phyloP scores from a whole-genome alignment of 169 alveolate genomes.

The Plasmodium adleri region DNA sequence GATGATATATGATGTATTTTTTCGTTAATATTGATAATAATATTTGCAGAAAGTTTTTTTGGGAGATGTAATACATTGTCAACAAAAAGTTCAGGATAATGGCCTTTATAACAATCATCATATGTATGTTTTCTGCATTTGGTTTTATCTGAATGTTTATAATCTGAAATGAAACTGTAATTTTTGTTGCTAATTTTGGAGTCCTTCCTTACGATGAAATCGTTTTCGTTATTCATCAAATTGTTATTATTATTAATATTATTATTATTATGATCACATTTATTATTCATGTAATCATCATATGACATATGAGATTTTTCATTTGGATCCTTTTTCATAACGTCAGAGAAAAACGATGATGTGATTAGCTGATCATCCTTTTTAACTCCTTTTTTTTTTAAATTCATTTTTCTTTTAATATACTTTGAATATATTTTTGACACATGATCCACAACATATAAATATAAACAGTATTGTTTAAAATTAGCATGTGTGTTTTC shows the following conservation, averaged over 20 bases:
- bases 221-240: conserved; percentile 5
- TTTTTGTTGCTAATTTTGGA: conserved; percentile 16
- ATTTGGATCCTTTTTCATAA: conserved; percentile 19
- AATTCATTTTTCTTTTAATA: background rate
- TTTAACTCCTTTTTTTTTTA: background rate
- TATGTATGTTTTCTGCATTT: background rate
- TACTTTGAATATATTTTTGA: conserved; percentile 52
- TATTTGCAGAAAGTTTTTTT: conserved; percentile 64
- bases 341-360: background rate
- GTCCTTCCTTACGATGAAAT: background rate
- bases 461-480: conserved; percentile 57
- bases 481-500: conserved; percentile 30
- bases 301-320: background rate
- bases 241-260: background rate
- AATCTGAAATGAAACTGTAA: conserved; percentile 10
- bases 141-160: conserved; percentile 1
- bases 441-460: conserved; percentile 71
- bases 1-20: conserved; percentile 56
- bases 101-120: conserved; percentile 34
- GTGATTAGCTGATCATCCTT: conserved; percentile 5
- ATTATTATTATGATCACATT: conserved; percentile 7
- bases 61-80: conserved; percentile 48
- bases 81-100: conserved; percentile 74
- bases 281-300: conserved; percentile 8
- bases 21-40: conserved; percentile 55